Base-by-base conservation (phyloP, 257 asterid genomes). In the Gentiana macrophylla region DNA sequence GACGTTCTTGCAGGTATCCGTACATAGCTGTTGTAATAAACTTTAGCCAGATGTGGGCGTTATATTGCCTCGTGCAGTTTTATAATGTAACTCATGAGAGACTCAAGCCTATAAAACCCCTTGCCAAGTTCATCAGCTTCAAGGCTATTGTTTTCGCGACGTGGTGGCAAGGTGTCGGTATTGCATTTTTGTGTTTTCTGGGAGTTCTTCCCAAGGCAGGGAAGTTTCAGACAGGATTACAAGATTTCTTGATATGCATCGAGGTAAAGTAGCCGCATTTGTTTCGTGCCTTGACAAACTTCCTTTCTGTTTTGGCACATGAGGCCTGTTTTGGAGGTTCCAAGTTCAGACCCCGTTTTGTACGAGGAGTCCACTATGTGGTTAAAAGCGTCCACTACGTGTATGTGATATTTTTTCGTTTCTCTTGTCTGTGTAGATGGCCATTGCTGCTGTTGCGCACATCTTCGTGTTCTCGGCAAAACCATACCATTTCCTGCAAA, bases 111-210 rank as follows among this genome's bases (percentile, higher is more conserved):
- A 91, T 91, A 75, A 85, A 72, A 75, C 98, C 97, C n/a, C 94
- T 87, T 33, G 96, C 94, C 1, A 91, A 92, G 72, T 92, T 92
- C 71, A 83, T 92, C 59, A 92, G 97, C 86, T 92, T 92, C 67
- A 87, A 92, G 76, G 95, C 95, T 37, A 92, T 87, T 63, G 97
- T 92, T 12, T 92, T 92, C 15, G 98, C 97, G 6, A 92, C 98
- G 8, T 92, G 98, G 98, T 92, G 98, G 98, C 98, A 92, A 77
- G 98, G 94, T n/a, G 88, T 87, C 0, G 97, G 94, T 45, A 92
- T 92, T 8, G 95, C 77, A 12, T 71, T 92, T 67, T 59, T 85
- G 59, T 83, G 95, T 62, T 67, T 65, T 50, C 78, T 77, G 10
- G 71, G 69, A 13, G 68, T 80, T 56, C 76, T 92, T 48, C 93